phyloP scores from a whole-genome alignment of 2,329 filamentous ascomycete genomes.

The Diaporthe sp. region DNA sequence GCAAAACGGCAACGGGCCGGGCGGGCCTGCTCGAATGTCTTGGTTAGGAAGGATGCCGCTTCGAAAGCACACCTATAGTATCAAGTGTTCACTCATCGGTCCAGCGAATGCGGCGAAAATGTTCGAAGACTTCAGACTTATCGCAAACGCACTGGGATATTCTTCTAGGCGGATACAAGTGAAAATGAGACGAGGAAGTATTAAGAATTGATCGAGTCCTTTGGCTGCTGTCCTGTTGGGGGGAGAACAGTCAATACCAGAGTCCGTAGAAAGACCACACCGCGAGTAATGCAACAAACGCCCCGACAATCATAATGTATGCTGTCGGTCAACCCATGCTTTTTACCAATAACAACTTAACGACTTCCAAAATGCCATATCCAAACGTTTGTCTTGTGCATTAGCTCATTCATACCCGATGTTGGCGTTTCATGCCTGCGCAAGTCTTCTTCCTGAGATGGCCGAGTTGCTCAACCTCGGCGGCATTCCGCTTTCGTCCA shows the following conservation, averaged over 20 bases:
- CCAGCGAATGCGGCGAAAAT: too few relatives aligned
- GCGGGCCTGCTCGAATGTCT: not conserved
- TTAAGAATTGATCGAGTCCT: not conserved
- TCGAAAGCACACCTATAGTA: not conserved
- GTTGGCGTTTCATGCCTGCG: not conserved
- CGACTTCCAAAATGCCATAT: too few relatives aligned
- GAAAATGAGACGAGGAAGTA: too few relatives aligned
- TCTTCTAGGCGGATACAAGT: not conserved
- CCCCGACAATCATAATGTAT: not conserved
- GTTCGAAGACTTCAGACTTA: too few relatives aligned
- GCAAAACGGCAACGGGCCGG: conserved; percentile 16
- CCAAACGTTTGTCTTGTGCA: not conserved
- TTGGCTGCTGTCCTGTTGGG: not conserved
- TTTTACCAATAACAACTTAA: too few relatives aligned
- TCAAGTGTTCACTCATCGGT: too few relatives aligned
- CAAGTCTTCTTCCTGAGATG: not conserved
- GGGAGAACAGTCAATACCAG: too few relatives aligned
- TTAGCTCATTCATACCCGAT: not conserved
- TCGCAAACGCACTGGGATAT: too few relatives aligned
- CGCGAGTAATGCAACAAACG: not conserved
- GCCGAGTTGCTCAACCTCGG: not conserved
- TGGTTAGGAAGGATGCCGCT: conserved; percentile 4
- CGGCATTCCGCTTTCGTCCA: not conserved
- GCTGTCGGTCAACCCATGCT: not conserved
- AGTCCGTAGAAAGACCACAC: not conserved